Conservation (phyloP, 2,329 filamentous ascomycete genomes). For the Xylaria digitata region DNA sequence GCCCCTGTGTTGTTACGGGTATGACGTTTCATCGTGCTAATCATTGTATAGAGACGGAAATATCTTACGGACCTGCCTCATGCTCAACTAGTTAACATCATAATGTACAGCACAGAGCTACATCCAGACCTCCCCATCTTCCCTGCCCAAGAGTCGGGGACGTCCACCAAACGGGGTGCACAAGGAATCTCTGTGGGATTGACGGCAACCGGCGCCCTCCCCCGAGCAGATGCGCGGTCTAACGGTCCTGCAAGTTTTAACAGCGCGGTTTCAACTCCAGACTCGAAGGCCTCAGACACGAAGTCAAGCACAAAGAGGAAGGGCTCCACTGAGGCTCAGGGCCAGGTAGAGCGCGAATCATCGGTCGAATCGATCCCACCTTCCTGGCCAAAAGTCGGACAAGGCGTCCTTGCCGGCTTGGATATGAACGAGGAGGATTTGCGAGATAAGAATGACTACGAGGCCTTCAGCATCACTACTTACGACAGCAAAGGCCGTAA, state of each 20-base stretch:
- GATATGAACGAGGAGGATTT: constrained; percentile 48
- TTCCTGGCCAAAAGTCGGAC: constrained; percentile 48
- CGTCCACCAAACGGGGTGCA: constrained; percentile 43
- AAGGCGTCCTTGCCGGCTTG: constrained; percentile 47
- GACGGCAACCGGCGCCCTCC: constrained; percentile 47
- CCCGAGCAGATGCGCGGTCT: constrained; percentile 52
- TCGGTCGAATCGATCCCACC: constrained; percentile 49
- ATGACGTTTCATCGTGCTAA: constrained; percentile 29
- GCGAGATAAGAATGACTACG: constrained; percentile 49
- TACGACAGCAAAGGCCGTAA: constrained; percentile 50
- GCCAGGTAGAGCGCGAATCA: constrained; percentile 41
- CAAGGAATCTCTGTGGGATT: constrained; percentile 47
- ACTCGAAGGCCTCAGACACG: constrained; percentile 26
- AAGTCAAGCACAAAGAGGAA: constrained; percentile 36
- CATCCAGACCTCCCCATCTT: constrained; percentile 76
- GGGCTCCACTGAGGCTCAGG: constrained; percentile 31
- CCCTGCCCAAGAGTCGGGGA: constrained; percentile 52
- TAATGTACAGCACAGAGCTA: constrained; percentile 69
- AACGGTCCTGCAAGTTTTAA: constrained; percentile 50
- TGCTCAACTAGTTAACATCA: constrained; percentile 70
- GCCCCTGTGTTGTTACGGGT: neutral
- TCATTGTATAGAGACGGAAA: constrained; percentile 62
- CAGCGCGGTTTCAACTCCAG: constrained; percentile 22
- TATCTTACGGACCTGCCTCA: constrained; percentile 73
- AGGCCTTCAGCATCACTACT: constrained; percentile 52